Percentiles rank a stretch among this genome's conserved stretches.
These are phyloP conservation scores for Chaetomium globosum DNA, from an alignment of 2,329 filamentous ascomycete species.

Conservation along the genomic window DNA sequence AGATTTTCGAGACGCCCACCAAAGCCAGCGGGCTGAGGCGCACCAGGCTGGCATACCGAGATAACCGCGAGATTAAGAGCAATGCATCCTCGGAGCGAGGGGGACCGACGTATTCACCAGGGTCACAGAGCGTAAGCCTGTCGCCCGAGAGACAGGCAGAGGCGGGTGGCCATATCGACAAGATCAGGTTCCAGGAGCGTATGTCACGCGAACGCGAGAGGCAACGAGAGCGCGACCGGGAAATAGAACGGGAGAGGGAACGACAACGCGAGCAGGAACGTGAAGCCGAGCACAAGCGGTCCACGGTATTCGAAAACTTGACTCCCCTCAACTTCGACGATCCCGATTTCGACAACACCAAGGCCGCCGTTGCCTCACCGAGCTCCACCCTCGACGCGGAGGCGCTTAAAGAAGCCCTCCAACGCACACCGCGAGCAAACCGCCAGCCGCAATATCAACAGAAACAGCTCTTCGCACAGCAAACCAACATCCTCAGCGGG, in stretches of 20 bases:
- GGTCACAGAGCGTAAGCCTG: constrained; percentile 29
- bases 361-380: constrained; percentile 37
- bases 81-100: constrained; percentile 32
- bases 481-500: constrained; percentile 20
- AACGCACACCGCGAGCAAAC: constrained; percentile 37
- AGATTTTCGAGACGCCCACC: constrained; percentile 38
- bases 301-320: constrained; percentile 38
- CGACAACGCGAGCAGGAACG: constrained; percentile 31
- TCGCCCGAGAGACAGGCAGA: constrained; percentile 34
- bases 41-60: constrained; percentile 47
- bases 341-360: constrained; percentile 37
- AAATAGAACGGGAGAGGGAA: constrained; percentile 28
- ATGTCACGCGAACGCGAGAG: constrained; percentile 28
- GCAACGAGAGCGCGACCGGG: constrained; percentile 33
- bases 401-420: constrained; percentile 39
- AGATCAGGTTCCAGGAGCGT: constrained; percentile 35
- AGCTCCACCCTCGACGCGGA: constrained; percentile 37
- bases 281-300: constrained; percentile 38
- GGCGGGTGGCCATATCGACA: constrained; percentile 32
- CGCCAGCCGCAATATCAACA: constrained; percentile 18
- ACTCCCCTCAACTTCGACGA: constrained; percentile 35
- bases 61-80: constrained; percentile 39
- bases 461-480: constrained; percentile 11
- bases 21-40: constrained; percentile 38
- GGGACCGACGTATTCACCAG: constrained; percentile 28